A percentile compares a stretch with the other conserved stretches of the same genome.
Evolutionary conservation across 495 filamentous ascomycete species (phyloP).

Genomic region (Chaetomium tenue): DNA sequence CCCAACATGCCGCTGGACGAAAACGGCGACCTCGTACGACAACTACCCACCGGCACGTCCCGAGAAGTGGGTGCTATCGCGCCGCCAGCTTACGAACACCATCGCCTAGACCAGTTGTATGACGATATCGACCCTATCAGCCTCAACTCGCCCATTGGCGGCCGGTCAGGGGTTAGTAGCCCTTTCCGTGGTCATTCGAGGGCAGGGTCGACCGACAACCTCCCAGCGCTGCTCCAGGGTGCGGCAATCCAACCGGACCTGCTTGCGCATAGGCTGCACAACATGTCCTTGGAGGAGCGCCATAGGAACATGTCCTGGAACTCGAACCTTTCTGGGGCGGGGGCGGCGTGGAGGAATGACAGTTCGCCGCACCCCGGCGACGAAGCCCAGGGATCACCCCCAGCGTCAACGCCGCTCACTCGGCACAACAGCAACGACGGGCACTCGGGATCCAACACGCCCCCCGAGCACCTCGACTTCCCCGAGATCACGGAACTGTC

Average conservation of each 20-base stretch:
- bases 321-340: constrained; percentile 32
- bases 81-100: constrained; percentile 84
- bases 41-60: constrained; percentile 44
- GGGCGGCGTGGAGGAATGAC: constrained; percentile 29
- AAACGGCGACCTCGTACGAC: constrained; percentile 65
- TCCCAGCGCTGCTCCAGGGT: constrained; percentile 49
- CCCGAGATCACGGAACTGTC: constrained; percentile 62
- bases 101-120: constrained; percentile 84
- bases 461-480: constrained; percentile 62
- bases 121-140: constrained; percentile 74
- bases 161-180: constrained; percentile 67
- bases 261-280: constrained; percentile 62
- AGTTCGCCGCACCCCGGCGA: constrained; percentile 36
- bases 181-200: constrained; percentile 74
- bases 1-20: constrained; percentile 83
- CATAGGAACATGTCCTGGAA: constrained; percentile 38
- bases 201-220: constrained; percentile 74
- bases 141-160: constrained; percentile 68
- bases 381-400: constrained; percentile 33
- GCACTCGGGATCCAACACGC: constrained; percentile 24
- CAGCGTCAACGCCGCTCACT: constrained; percentile 45
- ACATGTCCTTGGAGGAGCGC: constrained; percentile 50
- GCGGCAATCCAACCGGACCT: constrained; percentile 60
- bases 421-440: constrained; percentile 62
- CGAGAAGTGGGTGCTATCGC: constrained; percentile 53